A percentile compares a stretch with the other conserved stretches of the same genome.
These are phyloP conservation scores for Tricholoma hemisulphureum DNA, from an alignment of 768 basidiomycete species.

Conservation along the genomic window DNA sequence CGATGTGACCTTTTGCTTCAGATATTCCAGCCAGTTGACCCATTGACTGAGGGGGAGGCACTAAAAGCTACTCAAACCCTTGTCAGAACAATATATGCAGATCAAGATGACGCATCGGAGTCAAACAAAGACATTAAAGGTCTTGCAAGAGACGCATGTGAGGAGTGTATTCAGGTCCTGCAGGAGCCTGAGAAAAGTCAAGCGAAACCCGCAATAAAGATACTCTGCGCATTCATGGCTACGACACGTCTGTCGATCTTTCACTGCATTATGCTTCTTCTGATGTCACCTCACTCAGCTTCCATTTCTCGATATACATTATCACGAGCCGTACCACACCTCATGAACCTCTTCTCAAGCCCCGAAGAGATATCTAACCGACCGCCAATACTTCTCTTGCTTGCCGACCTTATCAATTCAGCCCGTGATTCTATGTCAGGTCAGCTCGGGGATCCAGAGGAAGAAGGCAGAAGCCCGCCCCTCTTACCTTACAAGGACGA, in stretches of 20 bases:
- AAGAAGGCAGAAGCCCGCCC: constrained; percentile 28
- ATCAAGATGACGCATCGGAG: constrained; percentile 38
- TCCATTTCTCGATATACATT: constrained; percentile 67
- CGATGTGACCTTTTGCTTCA: constrained; percentile 27
- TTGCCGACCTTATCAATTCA: constrained; percentile 63
- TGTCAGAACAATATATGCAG: constrained; percentile 68
- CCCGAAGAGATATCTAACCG: constrained; percentile 69
- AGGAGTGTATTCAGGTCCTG: constrained; percentile 77
- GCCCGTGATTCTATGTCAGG: constrained; percentile 41
- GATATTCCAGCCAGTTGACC: constrained; percentile 92
- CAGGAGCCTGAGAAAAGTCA: constrained; percentile 93
- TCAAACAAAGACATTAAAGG: constrained; percentile 47
- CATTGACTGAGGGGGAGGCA: constrained; percentile 69
- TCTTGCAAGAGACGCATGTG: constrained; percentile 71
- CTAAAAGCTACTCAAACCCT: constrained; percentile 69
- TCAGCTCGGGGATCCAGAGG: constrained; percentile 17
- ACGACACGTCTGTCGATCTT: constrained; percentile 64
- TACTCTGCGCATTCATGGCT: constrained; percentile 73
- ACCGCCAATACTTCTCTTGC: constrained; percentile 60
- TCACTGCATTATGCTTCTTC: background rate
- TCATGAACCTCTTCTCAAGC: constrained; percentile 72
- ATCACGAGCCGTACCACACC: constrained; percentile 66
- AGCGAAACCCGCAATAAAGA: constrained; percentile 83
- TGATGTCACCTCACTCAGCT: constrained; percentile 39
- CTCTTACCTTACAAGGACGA: constrained; percentile 73